phyloP scores from a whole-genome alignment of 2,329 filamentous ascomycete genomes.

The Hirsutella rhossiliensis region DNA sequence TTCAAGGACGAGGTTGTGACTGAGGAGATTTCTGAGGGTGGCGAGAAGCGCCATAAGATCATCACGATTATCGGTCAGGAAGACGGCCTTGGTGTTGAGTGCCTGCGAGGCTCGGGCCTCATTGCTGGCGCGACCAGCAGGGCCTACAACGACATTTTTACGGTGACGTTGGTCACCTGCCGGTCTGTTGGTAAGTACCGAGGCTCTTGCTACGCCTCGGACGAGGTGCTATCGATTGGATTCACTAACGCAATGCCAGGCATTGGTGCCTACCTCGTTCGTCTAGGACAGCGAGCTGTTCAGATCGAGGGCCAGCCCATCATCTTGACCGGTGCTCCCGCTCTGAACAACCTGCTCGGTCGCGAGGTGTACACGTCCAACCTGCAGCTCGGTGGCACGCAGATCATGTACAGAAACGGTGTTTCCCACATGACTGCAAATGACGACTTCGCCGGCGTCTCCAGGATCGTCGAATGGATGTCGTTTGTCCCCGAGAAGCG shows the following conservation, averaged over 20 bases:
- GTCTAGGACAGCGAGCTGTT: conserved; percentile 94
- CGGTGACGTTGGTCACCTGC: conserved; percentile 92
- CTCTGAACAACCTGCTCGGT: conserved; percentile 95
- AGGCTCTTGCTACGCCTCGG: neutral
- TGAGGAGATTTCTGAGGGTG: conserved; percentile 73
- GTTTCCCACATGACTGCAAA: conserved; percentile 97
- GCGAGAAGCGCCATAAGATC: conserved; percentile 88
- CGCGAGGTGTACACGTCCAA: conserved; percentile 99
- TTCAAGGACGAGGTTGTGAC: conserved; percentile 70
- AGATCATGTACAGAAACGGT: conserved; percentile 99
- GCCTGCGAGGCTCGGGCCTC: conserved; percentile 88
- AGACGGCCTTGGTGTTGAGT: conserved; percentile 95
- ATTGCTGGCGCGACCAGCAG: conserved; percentile 95
- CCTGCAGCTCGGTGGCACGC: conserved; percentile 97
- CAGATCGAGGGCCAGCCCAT: conserved; percentile 99
- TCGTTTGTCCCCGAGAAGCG: conserved; percentile 95
- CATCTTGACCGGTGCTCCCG: conserved; percentile 92
- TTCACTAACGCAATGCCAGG: conserved; percentile 24
- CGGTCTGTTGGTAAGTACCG: conserved; percentile 71
- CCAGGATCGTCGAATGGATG: conserved; percentile 97
- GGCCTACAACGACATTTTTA: conserved; percentile 98
- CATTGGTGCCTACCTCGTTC: conserved; percentile 98
- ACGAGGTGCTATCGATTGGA: no score
- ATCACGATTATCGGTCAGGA: conserved; percentile 86
- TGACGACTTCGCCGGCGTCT: conserved; percentile 95